phyloP scores from a whole-genome alignment of 805 yeast genomes.

The Barnettozyma sp. region DNA sequence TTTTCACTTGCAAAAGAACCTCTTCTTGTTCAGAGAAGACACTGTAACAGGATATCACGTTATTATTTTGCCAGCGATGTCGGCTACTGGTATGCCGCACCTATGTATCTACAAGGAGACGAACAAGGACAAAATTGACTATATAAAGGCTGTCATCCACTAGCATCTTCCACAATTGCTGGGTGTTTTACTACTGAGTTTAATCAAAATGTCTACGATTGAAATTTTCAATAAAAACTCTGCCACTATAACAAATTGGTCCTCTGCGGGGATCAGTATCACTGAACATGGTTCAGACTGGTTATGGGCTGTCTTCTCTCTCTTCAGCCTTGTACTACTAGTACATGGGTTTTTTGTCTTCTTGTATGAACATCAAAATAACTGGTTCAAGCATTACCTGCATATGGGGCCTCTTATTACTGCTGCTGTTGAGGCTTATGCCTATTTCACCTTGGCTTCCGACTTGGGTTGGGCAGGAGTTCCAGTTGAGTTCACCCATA shows the following conservation, averaged over 20 bases:
- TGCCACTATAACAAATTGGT: slow-evolving; percentile 12
- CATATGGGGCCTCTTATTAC: slow-evolving; percentile 38
- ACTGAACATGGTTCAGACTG: slow-evolving; percentile 58
- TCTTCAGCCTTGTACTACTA: slow-evolving; percentile 36
- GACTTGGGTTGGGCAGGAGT: slow-evolving; percentile 48
- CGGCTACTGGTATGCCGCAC: too few species aligned
- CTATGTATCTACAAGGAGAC: too few species aligned
- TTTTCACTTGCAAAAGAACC: too few species aligned
- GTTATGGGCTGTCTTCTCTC: slow-evolving; percentile 56
- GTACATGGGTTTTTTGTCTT: slow-evolving; percentile 19
- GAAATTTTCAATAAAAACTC: slow-evolving; percentile 4
- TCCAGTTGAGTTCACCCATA: slow-evolving; percentile 43
- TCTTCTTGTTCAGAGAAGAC: too few species aligned
- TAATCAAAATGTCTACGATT: slow-evolving; percentile 2
- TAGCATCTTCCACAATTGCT: too few species aligned
- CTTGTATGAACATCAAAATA: slow-evolving; percentile 22
- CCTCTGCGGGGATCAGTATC: slow-evolving; percentile 41
- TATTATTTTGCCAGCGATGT: too few species aligned
- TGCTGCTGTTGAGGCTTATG: slow-evolving; percentile 35
- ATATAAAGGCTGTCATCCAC: too few species aligned
- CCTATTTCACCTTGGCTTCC: slow-evolving; percentile 52
- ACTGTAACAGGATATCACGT: neutral
- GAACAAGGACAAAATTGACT: too few species aligned
- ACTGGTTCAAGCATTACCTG: slow-evolving; percentile 25
- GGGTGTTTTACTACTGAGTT: too few species aligned